A percentile compares a stretch with the other conserved stretches of the same genome.
phyloP scores from a whole-genome alignment of 345 rosid genomes.

The Syzygium oleosum region DNA sequence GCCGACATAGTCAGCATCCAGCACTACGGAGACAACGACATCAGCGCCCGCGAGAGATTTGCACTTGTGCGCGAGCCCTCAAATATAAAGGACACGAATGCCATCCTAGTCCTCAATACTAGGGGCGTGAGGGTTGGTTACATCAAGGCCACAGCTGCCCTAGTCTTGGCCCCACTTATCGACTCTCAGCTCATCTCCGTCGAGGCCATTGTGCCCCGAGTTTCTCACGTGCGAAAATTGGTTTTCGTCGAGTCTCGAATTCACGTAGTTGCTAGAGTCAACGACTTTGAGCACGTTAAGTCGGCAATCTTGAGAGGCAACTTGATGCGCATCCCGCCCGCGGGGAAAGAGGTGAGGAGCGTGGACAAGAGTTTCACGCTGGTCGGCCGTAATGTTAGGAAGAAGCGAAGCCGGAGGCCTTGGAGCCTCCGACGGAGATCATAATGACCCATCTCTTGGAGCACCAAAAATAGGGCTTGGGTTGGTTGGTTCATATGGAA shows the following conservation, averaged over 20 bases:
- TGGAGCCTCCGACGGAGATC: slow-evolving; percentile 57
- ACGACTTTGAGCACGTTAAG: slow-evolving; percentile 13
- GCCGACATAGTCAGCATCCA: no score
- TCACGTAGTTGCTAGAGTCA: slow-evolving; percentile 43
- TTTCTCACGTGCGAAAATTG: slow-evolving; percentile 28
- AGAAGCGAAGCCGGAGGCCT: slow-evolving; percentile 32
- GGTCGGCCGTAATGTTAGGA: slow-evolving; percentile 42
- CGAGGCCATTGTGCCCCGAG: slow-evolving; percentile 67
- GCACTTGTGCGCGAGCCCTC: no score
- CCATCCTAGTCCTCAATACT: no score
- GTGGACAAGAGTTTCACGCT: slow-evolving; percentile 62
- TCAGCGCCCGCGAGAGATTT: no score
- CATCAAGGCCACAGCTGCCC: slow-evolving; percentile 57
- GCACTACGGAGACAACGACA: no score
- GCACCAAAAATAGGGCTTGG: slow-evolving; percentile 70
- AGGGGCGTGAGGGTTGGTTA: background rate
- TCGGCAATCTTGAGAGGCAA: slow-evolving; percentile 26
- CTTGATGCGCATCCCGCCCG: slow-evolving; percentile 30
- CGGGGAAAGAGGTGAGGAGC: no score
- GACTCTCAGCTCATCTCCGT: slow-evolving; percentile 28
- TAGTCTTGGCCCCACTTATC: slow-evolving; percentile 55
- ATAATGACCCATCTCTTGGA: slow-evolving; percentile 47
- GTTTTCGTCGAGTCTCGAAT: slow-evolving; percentile 39
- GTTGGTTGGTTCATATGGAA: slow-evolving; percentile 72
- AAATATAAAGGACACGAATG: no score